Evolutionary conservation across 495 filamentous ascomycete species (phyloP), one percentile per base, ranked within the genome.

Genomic region (Penicillium canariense): DNA sequence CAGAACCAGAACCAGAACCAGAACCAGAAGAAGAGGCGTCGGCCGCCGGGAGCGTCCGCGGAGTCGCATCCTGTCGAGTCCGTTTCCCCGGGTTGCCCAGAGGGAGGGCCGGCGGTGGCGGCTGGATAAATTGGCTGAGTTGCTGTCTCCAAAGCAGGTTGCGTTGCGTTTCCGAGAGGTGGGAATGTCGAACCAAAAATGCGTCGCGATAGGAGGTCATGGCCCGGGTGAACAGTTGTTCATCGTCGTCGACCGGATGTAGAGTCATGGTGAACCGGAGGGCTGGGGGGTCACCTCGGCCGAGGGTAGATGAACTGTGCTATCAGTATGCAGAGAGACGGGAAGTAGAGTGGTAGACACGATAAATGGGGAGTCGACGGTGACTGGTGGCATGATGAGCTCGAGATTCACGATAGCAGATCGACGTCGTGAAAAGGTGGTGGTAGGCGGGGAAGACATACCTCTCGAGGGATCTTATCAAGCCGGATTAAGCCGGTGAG

Each of bases 171-270:
- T 78, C 75, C 63, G 75, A 55, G 27, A 78, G 72, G 49, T 78
- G 68, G 67, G 74, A 65, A 45, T 72, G 68, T 54, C 66, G 66
- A 68, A 62, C 69, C 73, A 73, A 76, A 65, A 77, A 78, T 32
- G 53, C 68, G 42, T 77, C 71, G 53, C 71, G 72, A 55, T 78
- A 78, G 50, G 71, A 68, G 62, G 73, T 73, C 28, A 78, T 75
- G 54, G 72, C 74, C 61, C 68, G 64, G 39, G 63, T 72, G 61
- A 78, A 78, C 42, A 76, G 62, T 58, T 71, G 63, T 59, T 71
- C 74, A 57, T 77, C 73, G 58, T 77, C 70, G 58, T 62, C 67
- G 43, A 30, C 60, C 64, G 65, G 58, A 65, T 68, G 63, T 18
- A 63, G 60, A 52, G 72, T 59, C 75, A 76, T 77, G 55, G 40